phyloP scores from a whole-genome alignment of 2,329 filamentous ascomycete genomes.

The Botrytis tulipae region DNA sequence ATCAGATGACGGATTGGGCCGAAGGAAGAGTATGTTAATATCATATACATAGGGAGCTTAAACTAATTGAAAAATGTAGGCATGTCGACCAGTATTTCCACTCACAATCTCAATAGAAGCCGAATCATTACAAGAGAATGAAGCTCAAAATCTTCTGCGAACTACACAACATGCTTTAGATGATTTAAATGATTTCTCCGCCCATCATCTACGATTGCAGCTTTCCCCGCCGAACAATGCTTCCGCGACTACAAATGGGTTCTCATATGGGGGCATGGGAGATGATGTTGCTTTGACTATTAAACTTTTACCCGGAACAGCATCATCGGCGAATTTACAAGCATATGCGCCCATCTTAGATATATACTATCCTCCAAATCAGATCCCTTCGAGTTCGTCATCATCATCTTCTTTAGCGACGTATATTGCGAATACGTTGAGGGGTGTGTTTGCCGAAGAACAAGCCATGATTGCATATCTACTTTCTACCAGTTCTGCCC shows the following conservation, averaged over 20 bases:
- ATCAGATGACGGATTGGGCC: slow-evolving; percentile 87
- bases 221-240: slow-evolving; percentile 47
- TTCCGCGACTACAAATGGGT: slow-evolving; percentile 28
- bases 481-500: slow-evolving; percentile 58
- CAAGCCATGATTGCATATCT: slow-evolving; percentile 80
- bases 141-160: slow-evolving; percentile 71
- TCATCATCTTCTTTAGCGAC: slow-evolving; percentile 68
- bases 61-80: slow-evolving; percentile 49
- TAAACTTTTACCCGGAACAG: slow-evolving; percentile 63
- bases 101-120: slow-evolving; percentile 77
- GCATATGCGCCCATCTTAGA: slow-evolving; percentile 70
- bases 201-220: slow-evolving; percentile 76
- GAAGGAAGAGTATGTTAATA: slow-evolving; percentile 71
- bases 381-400: slow-evolving; percentile 68
- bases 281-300: slow-evolving; percentile 65
- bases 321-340: slow-evolving; percentile 61
- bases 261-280: slow-evolving; percentile 41
- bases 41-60: neutral
- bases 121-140: slow-evolving; percentile 59
- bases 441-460: slow-evolving; percentile 80
- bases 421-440: slow-evolving; percentile 76
- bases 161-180: slow-evolving; percentile 85
- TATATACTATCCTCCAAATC: slow-evolving; percentile 70
- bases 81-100: slow-evolving; percentile 84
- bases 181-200: slow-evolving; percentile 80